A percentile compares a stretch with the other conserved stretches of the same genome.
phyloP scores from a whole-genome alignment of 2,329 filamentous ascomycete species.

The Fusarium sp. region DNA sequence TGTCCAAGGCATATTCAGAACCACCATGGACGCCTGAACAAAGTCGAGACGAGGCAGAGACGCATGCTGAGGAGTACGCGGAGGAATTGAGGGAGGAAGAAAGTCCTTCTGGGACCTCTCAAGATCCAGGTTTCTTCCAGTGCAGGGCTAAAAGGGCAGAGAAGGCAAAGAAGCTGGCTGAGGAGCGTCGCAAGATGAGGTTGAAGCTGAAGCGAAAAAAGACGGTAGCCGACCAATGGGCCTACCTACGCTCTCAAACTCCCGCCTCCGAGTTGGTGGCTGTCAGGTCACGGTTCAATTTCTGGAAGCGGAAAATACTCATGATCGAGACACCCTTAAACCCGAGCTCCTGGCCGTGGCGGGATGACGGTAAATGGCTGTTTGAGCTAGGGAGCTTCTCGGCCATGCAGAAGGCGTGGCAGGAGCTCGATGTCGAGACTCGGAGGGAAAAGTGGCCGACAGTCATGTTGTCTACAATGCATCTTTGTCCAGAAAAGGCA shows the following conservation, averaged over 20 bases:
- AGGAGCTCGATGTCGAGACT: slow-evolving; percentile 39
- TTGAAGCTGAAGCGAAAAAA: slow-evolving; percentile 11
- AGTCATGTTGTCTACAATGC: slow-evolving; percentile 53
- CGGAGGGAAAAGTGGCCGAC: slow-evolving; percentile 48
- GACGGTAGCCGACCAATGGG: slow-evolving; percentile 47
- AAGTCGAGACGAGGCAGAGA: background rate
- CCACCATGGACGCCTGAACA: background rate
- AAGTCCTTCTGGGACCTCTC: background rate
- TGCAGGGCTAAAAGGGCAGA: slow-evolving; percentile 5
- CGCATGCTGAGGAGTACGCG: background rate
- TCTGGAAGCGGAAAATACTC: slow-evolving; percentile 46
- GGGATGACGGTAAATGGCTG: slow-evolving; percentile 45
- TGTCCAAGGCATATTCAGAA: background rate
- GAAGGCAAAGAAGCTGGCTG: slow-evolving; percentile 1
- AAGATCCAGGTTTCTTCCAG: background rate
- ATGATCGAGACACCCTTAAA: slow-evolving; percentile 32
- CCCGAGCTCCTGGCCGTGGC: slow-evolving; percentile 42
- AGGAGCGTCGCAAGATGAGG: slow-evolving; percentile 8
- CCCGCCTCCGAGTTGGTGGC: slow-evolving; percentile 35
- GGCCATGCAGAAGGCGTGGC: slow-evolving; percentile 52
- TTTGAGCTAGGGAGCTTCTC: slow-evolving; percentile 45
- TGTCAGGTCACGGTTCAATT: slow-evolving; percentile 42
- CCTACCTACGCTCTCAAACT: slow-evolving; percentile 46
- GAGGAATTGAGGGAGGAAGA: background rate
- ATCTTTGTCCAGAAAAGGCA: slow-evolving; percentile 48